These are phyloP conservation scores for Hygrocybe coccinea DNA, from an alignment of 768 basidiomycete species.

Conservation along the genomic window DNA sequence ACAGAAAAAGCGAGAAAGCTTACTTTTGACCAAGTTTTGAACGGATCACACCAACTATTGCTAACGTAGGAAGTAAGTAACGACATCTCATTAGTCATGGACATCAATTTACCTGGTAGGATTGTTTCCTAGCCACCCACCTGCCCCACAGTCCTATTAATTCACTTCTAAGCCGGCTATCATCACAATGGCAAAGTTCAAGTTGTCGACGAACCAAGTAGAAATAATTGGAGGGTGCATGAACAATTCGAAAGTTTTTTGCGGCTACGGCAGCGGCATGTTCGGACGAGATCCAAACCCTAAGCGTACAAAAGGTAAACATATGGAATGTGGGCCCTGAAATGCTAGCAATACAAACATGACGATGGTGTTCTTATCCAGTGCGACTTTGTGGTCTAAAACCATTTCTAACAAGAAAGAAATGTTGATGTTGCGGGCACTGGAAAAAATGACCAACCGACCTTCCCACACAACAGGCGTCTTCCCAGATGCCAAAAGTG, in stretches of 20 bases:
- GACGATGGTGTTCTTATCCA: conserved; percentile 50
- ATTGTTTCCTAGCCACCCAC: conserved; percentile 59
- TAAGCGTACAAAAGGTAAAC: conserved; percentile 16
- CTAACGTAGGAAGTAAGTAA: neutral
- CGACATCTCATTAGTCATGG: neutral
- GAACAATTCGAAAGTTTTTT: conserved; percentile 58
- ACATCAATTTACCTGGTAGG: conserved; percentile 21
- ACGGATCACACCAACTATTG: conserved; percentile 72
- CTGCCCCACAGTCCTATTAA: conserved; percentile 60
- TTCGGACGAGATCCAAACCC: conserved; percentile 71
- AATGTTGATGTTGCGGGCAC: conserved; percentile 28
- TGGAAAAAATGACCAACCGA: conserved; percentile 18
- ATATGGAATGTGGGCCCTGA: conserved; percentile 5
- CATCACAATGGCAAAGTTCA: neutral
- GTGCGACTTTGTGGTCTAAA: conserved; percentile 45
- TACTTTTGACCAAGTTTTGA: conserved; percentile 77
- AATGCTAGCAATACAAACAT: conserved; percentile 36
- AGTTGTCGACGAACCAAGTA: conserved; percentile 47
- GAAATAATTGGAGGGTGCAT: conserved; percentile 71
- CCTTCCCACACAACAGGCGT: conserved; percentile 82
- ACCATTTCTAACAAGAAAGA: conserved; percentile 60
- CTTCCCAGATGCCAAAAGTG: conserved; percentile 54
- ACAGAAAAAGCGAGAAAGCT: neutral
- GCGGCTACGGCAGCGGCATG: conserved; percentile 55
- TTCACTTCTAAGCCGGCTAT: neutral